Evolutionary conservation across 2,329 filamentous ascomycete genomes (phyloP).

Genomic region (Microdochium paspali): DNA sequence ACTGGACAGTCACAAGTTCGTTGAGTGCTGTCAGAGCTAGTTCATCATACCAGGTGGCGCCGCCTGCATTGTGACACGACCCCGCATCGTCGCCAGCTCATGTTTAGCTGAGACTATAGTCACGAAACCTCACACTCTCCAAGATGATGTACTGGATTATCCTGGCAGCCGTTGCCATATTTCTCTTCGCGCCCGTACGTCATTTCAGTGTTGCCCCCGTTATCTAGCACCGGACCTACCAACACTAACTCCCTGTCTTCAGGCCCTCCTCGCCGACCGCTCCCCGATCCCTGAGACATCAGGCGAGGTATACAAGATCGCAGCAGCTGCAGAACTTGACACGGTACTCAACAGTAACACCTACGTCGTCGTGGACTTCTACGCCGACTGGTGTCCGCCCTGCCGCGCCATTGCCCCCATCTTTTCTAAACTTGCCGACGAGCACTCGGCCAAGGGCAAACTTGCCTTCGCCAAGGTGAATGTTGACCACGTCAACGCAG

Average conservation of each 20-base stretch:
- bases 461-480: constrained; percentile 50
- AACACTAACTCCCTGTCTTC: neutral
- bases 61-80: neutral
- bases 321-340: constrained; percentile 35
- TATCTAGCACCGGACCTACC: no score
- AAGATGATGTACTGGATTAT: neutral
- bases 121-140: neutral
- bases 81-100: neutral
- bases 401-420: constrained; percentile 51
- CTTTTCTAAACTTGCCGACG: constrained; percentile 36
- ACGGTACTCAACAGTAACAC: constrained; percentile 34
- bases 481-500: constrained; percentile 42
- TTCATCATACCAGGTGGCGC: no score
- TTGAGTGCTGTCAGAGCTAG: no score
- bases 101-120: no score
- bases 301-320: constrained; percentile 24
- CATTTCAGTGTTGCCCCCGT: no score
- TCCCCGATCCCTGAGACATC: neutral
- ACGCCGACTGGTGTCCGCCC: constrained; percentile 50
- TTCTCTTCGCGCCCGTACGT: neutral
- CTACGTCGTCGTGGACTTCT: constrained; percentile 48
- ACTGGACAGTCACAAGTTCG: no score
- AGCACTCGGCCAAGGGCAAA: constrained; percentile 26
- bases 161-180: neutral
- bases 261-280: neutral